Conservation (phyloP, 495 filamentous ascomycete species). For the Xylaria palmicola region DNA sequence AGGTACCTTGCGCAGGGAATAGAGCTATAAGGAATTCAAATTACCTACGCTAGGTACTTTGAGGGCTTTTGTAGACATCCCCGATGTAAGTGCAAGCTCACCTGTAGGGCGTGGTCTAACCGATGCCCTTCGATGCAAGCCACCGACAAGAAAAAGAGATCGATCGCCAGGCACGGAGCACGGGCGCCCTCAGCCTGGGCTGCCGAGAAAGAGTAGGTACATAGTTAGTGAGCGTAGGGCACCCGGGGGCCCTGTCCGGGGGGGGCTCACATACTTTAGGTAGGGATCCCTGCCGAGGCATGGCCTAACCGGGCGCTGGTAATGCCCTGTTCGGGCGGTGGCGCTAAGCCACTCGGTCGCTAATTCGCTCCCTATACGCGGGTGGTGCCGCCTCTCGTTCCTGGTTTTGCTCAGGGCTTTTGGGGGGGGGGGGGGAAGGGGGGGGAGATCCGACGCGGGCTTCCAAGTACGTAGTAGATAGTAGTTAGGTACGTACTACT, state of each 20-base stretch:
- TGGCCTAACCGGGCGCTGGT: not conserved
- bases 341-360: not conserved
- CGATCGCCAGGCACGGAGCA: constrained; percentile 13
- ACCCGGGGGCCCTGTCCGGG: not conserved
- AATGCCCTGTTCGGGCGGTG: not conserved
- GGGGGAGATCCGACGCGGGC: too few relatives aligned
- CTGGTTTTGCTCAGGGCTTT: too few relatives aligned
- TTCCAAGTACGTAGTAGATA: too few relatives aligned
- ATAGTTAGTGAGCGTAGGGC: not conserved
- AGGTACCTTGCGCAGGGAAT: too few relatives aligned
- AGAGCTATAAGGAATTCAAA: too few relatives aligned
- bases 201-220: not conserved
- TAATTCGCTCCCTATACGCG: constrained; percentile 2
- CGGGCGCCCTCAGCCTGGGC: not conserved
- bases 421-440: too few relatives aligned
- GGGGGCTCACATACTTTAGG: not conserved
- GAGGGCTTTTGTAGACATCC: too few relatives aligned
- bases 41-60: too few relatives aligned
- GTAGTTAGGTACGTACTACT: too few relatives aligned
- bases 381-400: not conserved
- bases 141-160: constrained; percentile 1
- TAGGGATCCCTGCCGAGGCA: not conserved
- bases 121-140: too few relatives aligned
- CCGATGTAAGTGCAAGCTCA: too few relatives aligned
- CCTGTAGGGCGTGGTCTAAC: too few relatives aligned